These are phyloP conservation scores for Diaporthe vexans DNA, from an alignment of 2,329 filamentous ascomycete species.

Conservation along the genomic window DNA sequence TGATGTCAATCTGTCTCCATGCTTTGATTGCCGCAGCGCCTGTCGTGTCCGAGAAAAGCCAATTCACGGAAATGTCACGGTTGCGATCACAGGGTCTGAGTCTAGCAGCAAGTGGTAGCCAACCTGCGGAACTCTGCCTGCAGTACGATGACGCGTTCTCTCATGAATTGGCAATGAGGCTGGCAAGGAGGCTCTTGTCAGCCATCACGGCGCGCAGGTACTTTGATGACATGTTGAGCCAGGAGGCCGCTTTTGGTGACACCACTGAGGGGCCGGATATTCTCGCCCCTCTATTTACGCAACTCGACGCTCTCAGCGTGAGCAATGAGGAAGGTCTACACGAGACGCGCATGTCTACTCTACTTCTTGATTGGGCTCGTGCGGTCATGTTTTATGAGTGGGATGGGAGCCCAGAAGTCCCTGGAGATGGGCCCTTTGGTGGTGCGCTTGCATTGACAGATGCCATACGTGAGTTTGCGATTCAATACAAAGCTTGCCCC, in stretches of 20 bases:
- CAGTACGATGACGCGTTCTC: constrained; percentile 75
- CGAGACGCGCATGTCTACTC: constrained; percentile 68
- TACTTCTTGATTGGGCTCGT: constrained; percentile 79
- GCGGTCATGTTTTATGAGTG: constrained; percentile 84
- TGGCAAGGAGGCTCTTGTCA: constrained; percentile 71
- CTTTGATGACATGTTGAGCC: constrained; percentile 61
- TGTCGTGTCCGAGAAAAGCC: constrained; percentile 60
- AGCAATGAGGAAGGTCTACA: constrained; percentile 67
- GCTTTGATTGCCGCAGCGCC: constrained; percentile 72
- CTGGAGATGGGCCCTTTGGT: constrained; percentile 79
- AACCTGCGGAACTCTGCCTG: constrained; percentile 65
- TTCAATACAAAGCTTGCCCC: neutral
- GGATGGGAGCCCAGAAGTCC: constrained; percentile 81
- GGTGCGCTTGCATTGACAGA: constrained; percentile 82
- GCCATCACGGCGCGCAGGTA: constrained; percentile 67
- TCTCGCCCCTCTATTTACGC: constrained; percentile 63
- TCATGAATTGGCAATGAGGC: constrained; percentile 69
- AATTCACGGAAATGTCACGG: constrained; percentile 72
- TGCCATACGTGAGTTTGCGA: constrained; percentile 73
- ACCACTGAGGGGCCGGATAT: constrained; percentile 56
- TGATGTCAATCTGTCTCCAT: constrained; percentile 74
- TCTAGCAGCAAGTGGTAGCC: constrained; percentile 61
- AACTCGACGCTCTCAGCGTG: constrained; percentile 66
- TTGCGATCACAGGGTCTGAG: constrained; percentile 68
- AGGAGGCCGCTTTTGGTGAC: constrained; percentile 53